phyloP scores from a whole-genome alignment of 352 stramenopile genomes.

The Phytophthora sp. region DNA sequence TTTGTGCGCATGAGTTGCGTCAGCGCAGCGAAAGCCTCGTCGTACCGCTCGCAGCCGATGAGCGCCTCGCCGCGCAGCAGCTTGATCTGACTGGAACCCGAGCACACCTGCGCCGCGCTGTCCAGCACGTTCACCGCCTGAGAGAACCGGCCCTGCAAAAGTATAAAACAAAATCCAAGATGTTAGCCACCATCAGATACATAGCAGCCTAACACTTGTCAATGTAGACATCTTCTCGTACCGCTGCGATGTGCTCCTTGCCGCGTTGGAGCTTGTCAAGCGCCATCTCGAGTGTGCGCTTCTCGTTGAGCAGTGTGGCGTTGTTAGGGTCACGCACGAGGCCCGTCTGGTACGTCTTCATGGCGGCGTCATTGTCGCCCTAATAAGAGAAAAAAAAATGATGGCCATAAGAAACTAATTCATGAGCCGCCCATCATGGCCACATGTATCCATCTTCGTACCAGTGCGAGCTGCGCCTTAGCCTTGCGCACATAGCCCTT shows the following conservation, averaged over 20 bases:
- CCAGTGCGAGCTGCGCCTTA: conserved; percentile 84
- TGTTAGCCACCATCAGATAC: neutral
- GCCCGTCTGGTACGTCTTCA: conserved; percentile 81
- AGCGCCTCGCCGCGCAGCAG: conserved; percentile 72
- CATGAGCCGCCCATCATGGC: neutral
- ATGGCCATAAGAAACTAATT: conserved; percentile 1
- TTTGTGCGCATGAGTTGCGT: conserved; percentile 88
- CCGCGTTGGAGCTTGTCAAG: conserved; percentile 79
- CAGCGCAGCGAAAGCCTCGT: conserved; percentile 82
- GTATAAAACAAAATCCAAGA: conserved; percentile 8
- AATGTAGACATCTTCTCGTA: conserved; percentile 37
- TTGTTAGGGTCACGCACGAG: conserved; percentile 84
- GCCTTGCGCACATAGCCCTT: conserved; percentile 93
- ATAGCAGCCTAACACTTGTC: neutral
- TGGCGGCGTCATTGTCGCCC: conserved; percentile 69
- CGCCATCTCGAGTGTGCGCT: conserved; percentile 81
- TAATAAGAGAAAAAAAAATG: conserved; percentile 19
- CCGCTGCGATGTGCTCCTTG: conserved; percentile 70
- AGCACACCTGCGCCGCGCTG: conserved; percentile 70
- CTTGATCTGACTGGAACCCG: conserved; percentile 74
- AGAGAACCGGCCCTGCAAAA: conserved; percentile 56
- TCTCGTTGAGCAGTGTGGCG: conserved; percentile 72
- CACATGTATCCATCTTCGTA: conserved; percentile 27
- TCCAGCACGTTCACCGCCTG: conserved; percentile 81
- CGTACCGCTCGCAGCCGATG: conserved; percentile 80